phyloP scores from a whole-genome alignment of 2,329 filamentous ascomycete genomes.

The Colletotrichum australisinense region DNA sequence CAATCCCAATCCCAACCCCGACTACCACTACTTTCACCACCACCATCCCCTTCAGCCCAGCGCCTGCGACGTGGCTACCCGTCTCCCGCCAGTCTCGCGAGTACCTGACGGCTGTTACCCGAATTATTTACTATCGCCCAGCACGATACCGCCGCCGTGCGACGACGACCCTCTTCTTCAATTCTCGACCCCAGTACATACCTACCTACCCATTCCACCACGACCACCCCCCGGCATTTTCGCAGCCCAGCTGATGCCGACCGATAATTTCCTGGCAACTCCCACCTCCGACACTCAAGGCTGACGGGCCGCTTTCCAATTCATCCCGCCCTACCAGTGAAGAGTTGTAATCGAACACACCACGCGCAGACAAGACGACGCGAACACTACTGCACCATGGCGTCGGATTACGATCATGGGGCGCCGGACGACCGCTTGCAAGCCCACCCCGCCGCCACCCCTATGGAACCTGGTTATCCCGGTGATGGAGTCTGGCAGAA shows the following conservation, averaged over 20 bases:
- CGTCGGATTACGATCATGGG: conserved; percentile 59
- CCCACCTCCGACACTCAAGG: conserved; percentile 35
- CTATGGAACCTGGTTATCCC: conserved; percentile 45
- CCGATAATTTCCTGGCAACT: conserved; percentile 33
- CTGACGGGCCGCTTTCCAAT: conserved; percentile 35
- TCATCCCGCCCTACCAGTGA: conserved; percentile 16
- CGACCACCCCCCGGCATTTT: conserved; percentile 21
- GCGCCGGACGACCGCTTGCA: conserved; percentile 51
- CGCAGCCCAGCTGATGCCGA: conserved; percentile 37
- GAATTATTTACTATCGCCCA: conserved; percentile 30
- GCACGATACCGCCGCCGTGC: conserved; percentile 33
- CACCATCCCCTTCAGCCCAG: conserved; percentile 31
- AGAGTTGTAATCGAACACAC: conserved; percentile 35
- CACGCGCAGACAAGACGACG: conserved; percentile 9
- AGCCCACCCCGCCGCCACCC: conserved; percentile 40
- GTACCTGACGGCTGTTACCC: conserved; percentile 23
- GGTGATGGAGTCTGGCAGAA: conserved; percentile 51
- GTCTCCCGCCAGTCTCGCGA: conserved; percentile 33
- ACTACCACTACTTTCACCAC: conserved; percentile 14
- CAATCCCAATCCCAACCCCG: conserved; percentile 18
- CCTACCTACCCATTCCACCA: conserved; percentile 10
- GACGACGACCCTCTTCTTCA: conserved; percentile 29
- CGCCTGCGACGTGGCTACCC: conserved; percentile 31
- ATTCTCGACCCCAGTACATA: conserved; percentile 31
- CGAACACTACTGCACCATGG: conserved; percentile 46